Percentiles rank a stretch among this genome's conserved stretches.
Conservation (phyloP, 208 protist species). For the Trypanosoma boissoni region DNA sequence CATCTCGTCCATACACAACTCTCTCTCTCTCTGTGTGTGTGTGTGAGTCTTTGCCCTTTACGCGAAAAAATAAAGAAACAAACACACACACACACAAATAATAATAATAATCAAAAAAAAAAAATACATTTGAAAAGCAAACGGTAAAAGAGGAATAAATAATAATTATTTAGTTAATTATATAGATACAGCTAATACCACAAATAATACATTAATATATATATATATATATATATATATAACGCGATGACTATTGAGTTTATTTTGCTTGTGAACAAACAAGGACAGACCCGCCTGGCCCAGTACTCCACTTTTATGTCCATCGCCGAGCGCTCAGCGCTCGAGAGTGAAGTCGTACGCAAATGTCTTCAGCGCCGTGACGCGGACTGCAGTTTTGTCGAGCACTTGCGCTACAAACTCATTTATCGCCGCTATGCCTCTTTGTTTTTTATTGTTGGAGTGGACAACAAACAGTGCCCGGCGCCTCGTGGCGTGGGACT, state of each 20-base stretch:
- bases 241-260: conserved; percentile 89
- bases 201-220: too few species aligned
- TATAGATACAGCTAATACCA: too few species aligned
- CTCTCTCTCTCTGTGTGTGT: background rate
- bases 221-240: background rate
- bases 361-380: conserved; percentile 91
- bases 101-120: too few species aligned
- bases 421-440: conserved; percentile 94
- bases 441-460: conserved; percentile 95
- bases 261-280: conserved; percentile 96
- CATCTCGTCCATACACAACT: background rate
- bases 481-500: conserved; percentile 1
- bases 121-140: too few species aligned
- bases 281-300: conserved; percentile 95
- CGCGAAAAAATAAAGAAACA: background rate
- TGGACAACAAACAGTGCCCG: conserved; percentile 33
- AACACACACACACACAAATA: too few species aligned
- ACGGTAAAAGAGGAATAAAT: background rate
- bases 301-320: conserved; percentile 85
- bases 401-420: conserved; percentile 90
- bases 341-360: conserved; percentile 94
- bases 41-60: too few species aligned
- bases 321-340: conserved; percentile 65
- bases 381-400: conserved; percentile 91
- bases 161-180: too few species aligned